phyloP scores from a whole-genome alignment of 177 flowering plant genomes.

The Tripterygium wilfordii region DNA sequence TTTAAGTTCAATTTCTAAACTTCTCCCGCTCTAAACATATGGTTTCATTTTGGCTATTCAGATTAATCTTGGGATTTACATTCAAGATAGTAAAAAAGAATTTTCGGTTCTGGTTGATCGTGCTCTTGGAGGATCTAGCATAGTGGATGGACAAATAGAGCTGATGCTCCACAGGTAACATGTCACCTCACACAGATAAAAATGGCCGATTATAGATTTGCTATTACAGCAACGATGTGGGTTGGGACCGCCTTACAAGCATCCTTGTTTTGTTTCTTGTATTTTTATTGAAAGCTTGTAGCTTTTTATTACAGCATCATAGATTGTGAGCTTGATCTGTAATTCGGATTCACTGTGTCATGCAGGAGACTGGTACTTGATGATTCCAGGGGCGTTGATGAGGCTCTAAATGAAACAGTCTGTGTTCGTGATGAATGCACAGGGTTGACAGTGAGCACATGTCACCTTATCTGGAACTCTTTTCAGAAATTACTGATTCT shows the following conservation, averaged over 20 bases:
- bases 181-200: too few relatives aligned
- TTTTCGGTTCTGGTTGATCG: constrained; percentile 83
- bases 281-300: too few relatives aligned
- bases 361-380: constrained; percentile 70
- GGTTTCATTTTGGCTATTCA: constrained; percentile 17
- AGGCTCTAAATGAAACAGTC: constrained; percentile 69
- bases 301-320: too few relatives aligned
- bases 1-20: too few relatives aligned
- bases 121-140: constrained; percentile 80
- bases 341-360: too few relatives aligned
- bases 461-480: background rate
- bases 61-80: constrained; percentile 81
- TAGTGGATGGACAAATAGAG: constrained; percentile 74
- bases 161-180: constrained; percentile 81
- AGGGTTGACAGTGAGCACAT: constrained; percentile 56
- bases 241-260: too few relatives aligned
- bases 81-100: constrained; percentile 52
- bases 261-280: background rate
- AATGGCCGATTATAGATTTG: too few relatives aligned
- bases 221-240: too few relatives aligned
- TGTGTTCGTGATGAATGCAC: constrained; percentile 49
- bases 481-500: too few relatives aligned
- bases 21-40: too few relatives aligned
- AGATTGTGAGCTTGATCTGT: too few relatives aligned
- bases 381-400: constrained; percentile 83